phyloP scores from a whole-genome alignment of 805 yeast genomes.

The Naumovozyma castellii region DNA sequence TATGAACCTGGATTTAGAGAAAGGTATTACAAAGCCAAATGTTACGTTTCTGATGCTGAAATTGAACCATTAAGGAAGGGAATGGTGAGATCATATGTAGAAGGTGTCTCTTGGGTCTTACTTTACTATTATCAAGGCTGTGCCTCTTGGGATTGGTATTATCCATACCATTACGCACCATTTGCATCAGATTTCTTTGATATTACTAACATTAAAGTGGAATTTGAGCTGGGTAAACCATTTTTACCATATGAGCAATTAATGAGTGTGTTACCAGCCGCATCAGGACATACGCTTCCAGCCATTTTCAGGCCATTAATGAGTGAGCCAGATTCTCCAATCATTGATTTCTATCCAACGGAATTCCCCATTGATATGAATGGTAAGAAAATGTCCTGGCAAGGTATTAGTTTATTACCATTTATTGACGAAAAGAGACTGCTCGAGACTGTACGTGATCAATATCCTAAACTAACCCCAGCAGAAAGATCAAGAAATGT shows the following conservation, averaged over 20 bases:
- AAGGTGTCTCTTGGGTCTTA: constrained; percentile 95
- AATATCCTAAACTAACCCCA: constrained; percentile 54
- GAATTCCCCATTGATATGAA: constrained; percentile 89
- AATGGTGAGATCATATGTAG: constrained; percentile 68
- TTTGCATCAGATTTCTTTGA: constrained; percentile 80
- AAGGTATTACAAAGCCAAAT: constrained; percentile 73
- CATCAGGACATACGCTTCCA: constrained; percentile 80
- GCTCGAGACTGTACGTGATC: constrained; percentile 51
- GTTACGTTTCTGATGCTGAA: constrained; percentile 46
- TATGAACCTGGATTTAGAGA: constrained; percentile 83
- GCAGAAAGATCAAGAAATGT: constrained; percentile 65
- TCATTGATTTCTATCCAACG: constrained; percentile 84
- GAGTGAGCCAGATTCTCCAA: constrained; percentile 71
- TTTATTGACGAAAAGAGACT: constrained; percentile 80
- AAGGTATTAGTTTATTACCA: constrained; percentile 82
- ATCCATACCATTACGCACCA: constrained; percentile 96
- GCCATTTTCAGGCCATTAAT: constrained; percentile 70
- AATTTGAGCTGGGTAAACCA: constrained; percentile 63
- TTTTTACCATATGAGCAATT: constrained; percentile 87
- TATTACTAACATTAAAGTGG: constrained; percentile 40
- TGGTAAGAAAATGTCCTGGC: constrained; percentile 93
- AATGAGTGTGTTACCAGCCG: constrained; percentile 93
- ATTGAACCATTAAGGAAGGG: constrained; percentile 44
- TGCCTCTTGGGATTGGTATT: constrained; percentile 98
- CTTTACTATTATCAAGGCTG: constrained; percentile 94